Base-by-base conservation (phyloP, 176 grass and related monocot species). In the Oryza officinalis region DNA sequence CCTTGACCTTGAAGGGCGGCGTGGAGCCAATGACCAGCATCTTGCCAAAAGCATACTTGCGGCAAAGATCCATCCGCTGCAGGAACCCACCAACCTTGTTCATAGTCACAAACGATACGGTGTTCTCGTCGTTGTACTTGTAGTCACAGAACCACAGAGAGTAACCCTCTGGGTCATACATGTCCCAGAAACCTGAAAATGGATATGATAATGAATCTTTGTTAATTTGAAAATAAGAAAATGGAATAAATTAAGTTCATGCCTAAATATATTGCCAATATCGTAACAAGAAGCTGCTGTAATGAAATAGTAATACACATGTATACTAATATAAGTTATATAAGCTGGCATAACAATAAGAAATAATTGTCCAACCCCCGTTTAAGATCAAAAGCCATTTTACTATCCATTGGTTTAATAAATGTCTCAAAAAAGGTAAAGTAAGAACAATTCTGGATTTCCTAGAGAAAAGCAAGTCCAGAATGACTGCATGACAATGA, bases 61-160 rank as follows among this genome's bases (percentile, higher is more conserved):
- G 96, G 63, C 69, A 80, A 65, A 99, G 75, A 57, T 99, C 96
- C 96, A 99, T 96, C 44, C 96, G 81, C 85, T 99, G 93, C 54
- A 99, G 85, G 87, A 99, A 99, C 10, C 96, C 93, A 25, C 96
- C 82, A 6, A 99, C 93, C 85, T 99, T 99, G 87, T 99, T 99
- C 79, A 99, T 8, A 30, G 96, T 99, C 46, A 99, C 93, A 7
- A 89, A 99, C 1, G 96, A 94, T 2, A 99, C 93, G 0, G 86
- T 94, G 87, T 99, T 99, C 89, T 99, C 96, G 4, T 96, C 87
- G 2, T 99, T 93, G 89, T 99, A 99, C 50, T 96, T 99, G 89
- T 99, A 99, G n/a, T 99, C 89, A 65, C 91, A 99, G 86, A 99
- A 99, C 96, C 96, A 99, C 10, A 99, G 65, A 44, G 96, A 99